Evolutionary conservation across 352 stramenopile genomes (phyloP).

Genomic region (Stephanocyclus meneghinianus): DNA sequence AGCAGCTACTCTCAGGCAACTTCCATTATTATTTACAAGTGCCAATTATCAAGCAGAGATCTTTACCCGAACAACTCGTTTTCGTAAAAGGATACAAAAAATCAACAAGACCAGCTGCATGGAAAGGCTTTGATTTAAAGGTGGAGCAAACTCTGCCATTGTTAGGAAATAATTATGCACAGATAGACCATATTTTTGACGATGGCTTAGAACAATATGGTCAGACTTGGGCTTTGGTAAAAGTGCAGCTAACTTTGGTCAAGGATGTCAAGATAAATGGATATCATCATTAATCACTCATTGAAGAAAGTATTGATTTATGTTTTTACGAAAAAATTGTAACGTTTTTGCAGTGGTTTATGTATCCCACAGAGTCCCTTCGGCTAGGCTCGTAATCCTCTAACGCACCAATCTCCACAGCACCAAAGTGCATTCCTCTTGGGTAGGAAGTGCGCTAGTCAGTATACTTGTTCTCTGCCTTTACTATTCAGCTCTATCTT

Average conservation of each 20-base stretch:
- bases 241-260: slow-evolving; percentile 6
- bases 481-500: neutral
- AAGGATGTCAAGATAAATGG: neutral
- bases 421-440: neutral
- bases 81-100: slow-evolving; percentile 63
- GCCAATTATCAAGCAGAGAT: slow-evolving; percentile 29
- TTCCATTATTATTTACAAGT: slow-evolving; percentile 67
- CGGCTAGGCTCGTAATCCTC: too few relatives aligned
- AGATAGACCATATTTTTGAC: neutral
- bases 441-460: neutral
- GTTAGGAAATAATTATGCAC: slow-evolving; percentile 52
- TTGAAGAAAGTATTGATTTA: too few relatives aligned
- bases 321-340: too few relatives aligned
- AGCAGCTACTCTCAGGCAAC: slow-evolving; percentile 70
- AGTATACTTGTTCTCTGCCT: neutral
- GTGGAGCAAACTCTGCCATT: slow-evolving; percentile 75
- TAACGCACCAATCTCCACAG: too few relatives aligned
- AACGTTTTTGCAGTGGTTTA: too few relatives aligned
- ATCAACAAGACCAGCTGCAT: slow-evolving; percentile 57
- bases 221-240: slow-evolving; percentile 28
- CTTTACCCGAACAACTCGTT: slow-evolving; percentile 46
- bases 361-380: too few relatives aligned
- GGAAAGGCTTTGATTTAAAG: slow-evolving; percentile 76
- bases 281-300: too few relatives aligned
- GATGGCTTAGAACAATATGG: slow-evolving; percentile 17